phyloP scores from a whole-genome alignment of 306 rosid species.

The Dryas alaskensis region DNA sequence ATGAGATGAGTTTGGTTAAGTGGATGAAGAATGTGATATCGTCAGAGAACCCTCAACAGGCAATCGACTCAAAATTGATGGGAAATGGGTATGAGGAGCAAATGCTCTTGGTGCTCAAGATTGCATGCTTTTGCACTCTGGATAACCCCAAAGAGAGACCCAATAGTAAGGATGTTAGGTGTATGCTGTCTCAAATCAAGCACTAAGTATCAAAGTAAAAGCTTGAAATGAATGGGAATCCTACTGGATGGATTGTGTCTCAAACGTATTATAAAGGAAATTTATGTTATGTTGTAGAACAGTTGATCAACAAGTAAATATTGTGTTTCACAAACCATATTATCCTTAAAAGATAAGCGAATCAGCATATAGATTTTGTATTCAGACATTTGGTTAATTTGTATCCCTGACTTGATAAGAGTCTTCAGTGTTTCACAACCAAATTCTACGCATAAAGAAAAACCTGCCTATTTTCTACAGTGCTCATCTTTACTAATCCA shows the following conservation, averaged over 20 bases:
- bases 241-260: background rate
- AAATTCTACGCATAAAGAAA: too few species aligned
- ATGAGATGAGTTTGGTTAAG: conserved; percentile 77
- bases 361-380: background rate
- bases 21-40: conserved; percentile 70
- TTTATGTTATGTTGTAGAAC: background rate
- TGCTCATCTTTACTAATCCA: background rate
- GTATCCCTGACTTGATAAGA: background rate
- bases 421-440: too few species aligned
- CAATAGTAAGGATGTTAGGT: conserved; percentile 78
- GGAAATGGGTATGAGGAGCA: conserved; percentile 80
- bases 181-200: conserved; percentile 75
- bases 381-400: background rate
- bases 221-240: background rate
- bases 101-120: conserved; percentile 84
- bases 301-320: background rate
- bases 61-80: conserved; percentile 51
- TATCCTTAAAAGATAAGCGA: background rate
- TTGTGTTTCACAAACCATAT: background rate
- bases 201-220: conserved; percentile 29
- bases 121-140: conserved; percentile 83
- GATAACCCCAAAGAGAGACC: conserved; percentile 89
- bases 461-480: background rate
- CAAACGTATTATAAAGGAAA: background rate
- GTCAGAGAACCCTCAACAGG: conserved; percentile 59